phyloP scores from a whole-genome alignment of 768 basidiomycete species.

The Hemileccinum rubropunctum region DNA sequence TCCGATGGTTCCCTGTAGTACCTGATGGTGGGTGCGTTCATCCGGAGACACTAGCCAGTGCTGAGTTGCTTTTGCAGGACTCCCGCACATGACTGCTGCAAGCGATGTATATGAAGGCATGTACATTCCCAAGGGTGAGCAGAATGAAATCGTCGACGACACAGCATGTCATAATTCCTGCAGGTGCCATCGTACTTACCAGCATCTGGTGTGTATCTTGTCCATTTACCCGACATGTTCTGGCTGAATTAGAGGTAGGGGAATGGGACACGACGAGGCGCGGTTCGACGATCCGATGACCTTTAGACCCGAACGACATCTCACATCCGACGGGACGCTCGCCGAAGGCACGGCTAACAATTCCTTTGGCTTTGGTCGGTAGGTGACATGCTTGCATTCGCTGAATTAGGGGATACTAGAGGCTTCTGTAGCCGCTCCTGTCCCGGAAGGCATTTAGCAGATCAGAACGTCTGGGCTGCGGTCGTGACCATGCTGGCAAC shows the following conservation, averaged over 20 bases:
- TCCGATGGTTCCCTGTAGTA: slow-evolving; percentile 30
- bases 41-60: background rate
- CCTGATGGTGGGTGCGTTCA: slow-evolving; percentile 24
- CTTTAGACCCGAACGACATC: slow-evolving; percentile 57
- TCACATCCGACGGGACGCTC: slow-evolving; percentile 26
- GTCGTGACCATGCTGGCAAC: slow-evolving; percentile 32
- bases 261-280: slow-evolving; percentile 47
- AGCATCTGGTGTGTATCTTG: slow-evolving; percentile 23
- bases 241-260: slow-evolving; percentile 29
- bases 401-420: background rate
- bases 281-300: slow-evolving; percentile 49
- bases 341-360: background rate
- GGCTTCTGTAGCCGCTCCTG: slow-evolving; percentile 24
- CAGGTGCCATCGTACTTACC: slow-evolving; percentile 22
- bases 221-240: background rate
- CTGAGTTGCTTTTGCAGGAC: slow-evolving; percentile 7
- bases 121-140: slow-evolving; percentile 30
- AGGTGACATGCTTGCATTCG: background rate
- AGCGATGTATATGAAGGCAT: slow-evolving; percentile 30
- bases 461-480: slow-evolving; percentile 31
- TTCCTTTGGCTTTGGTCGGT: slow-evolving; percentile 29
- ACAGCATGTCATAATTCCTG: background rate
- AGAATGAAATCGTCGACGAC: background rate
- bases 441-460: slow-evolving; percentile 35
- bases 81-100: slow-evolving; percentile 21